Conservation (phyloP, 2,329 filamentous ascomycete genomes). For the Penicillium rolfsii region DNA sequence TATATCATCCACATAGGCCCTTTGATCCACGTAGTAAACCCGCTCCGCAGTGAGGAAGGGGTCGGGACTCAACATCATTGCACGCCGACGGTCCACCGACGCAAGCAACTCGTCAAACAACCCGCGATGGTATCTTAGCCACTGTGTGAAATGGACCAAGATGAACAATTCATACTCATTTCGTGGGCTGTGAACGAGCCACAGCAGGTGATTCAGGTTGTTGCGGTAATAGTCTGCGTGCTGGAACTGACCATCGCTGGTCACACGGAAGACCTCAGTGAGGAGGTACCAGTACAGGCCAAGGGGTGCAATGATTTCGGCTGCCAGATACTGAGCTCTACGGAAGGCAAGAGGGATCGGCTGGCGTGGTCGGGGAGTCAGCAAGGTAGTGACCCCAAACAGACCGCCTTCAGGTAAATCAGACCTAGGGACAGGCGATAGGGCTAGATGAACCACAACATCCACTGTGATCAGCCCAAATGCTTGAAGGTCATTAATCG, state of each 20-base stretch:
- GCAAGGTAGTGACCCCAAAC: neutral
- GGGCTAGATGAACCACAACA: neutral
- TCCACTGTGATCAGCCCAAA: neutral
- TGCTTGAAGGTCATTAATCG: too few species aligned
- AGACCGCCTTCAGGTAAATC: neutral
- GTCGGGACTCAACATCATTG: neutral
- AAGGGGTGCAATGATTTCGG: neutral
- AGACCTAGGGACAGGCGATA: neutral
- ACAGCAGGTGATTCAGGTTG: neutral
- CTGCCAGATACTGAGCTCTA: neutral
- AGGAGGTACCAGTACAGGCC: neutral
- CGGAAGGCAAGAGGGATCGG: neutral
- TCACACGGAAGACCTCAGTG: neutral
- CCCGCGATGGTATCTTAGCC: neutral
- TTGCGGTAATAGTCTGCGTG: neutral
- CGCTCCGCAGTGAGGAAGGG: neutral
- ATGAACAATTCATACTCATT: neutral
- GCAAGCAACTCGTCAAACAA: neutral
- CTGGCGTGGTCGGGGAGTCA: neutral
- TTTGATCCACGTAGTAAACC: neutral
- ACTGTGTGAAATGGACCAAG: neutral
- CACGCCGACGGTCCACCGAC: neutral
- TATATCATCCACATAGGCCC: neutral
- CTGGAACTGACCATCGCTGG: neutral
- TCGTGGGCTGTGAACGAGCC: neutral